Evolutionary conservation across 305 asterid species (phyloP), one percentile per base, ranked within the genome.

Genomic region (Galium porrigens): DNA sequence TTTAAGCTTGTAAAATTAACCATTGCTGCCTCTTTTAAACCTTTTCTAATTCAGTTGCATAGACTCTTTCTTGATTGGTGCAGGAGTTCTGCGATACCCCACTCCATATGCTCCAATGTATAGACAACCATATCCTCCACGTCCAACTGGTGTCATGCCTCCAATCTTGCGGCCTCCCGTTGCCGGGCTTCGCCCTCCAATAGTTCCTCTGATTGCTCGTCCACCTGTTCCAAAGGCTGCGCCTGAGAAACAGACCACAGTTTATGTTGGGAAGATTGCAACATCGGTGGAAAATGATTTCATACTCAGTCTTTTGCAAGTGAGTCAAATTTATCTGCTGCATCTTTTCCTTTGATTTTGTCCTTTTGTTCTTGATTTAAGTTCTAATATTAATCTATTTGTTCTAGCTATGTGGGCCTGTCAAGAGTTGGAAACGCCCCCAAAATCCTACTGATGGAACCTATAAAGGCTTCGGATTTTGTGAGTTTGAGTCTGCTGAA

Each of bases 341-440:
- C 5, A 49, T 53, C 18, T 2, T 30, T 49, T 36, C 33, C 22
- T 15, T 33, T 18, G 33, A n/a, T 66, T 66, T 39, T 27, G 22
- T 3, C 22, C 14, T 9, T 54, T 0, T 25, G 22, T 66, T 12
- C 37, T 56, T 54, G 30, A 20, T 41, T 4, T 3, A 39, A 15
- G 44, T 56, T 46, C 56, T 70, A 41, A 65, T 0, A 1, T 25
- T n/a, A 33, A 10, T 48, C 41, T 17, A 32, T 37, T 74, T 76
- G 80, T 58, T 79, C 75, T 78, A 94, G 99, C 94, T 89, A 44
- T 94, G 99, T 69, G 97, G 99, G 65, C 94, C 95, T 49, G 95
- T 94, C 51, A 89, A 86, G 86, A 89, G 80, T 86, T 94, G 99
- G 99, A 94, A 87, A 61, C 97, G 97, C 49, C 87, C 94, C 76